Base-by-base conservation (phyloP, 805 yeast species). In the Ogataea paraovalis region DNA sequence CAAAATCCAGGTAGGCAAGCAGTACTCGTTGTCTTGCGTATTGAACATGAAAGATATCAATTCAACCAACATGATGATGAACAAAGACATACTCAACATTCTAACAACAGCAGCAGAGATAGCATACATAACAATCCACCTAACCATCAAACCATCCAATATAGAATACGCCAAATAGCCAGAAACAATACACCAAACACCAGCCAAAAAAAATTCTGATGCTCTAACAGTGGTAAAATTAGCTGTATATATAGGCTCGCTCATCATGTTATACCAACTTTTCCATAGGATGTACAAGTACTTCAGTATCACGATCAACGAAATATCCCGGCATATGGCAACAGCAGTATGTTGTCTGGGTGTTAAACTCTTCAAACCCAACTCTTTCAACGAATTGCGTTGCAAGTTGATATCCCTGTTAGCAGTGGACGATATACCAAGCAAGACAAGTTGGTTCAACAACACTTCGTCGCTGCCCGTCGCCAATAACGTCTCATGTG, bases 121-220 rank as follows among this genome's bases (percentile, higher is more conserved):
- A 48, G 90, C 85, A 65, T 92, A 92, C 39, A 85, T 88, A 39
- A 91, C 95, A 23, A 92, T 87, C 96, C 98, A 92, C 39, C 98
- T 74, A 25, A 89, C 85, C 84, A 91, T 88, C 41, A 92, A 71
- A 0, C 96, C 94, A 60, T 91, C 97, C 30, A 92, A 70, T 3
- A 88, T 87, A 1, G 90, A 82, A 65, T 83, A 89, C 8, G 95
- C 82, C 50, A 92, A 71, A 59, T 88, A 89, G 2, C 89, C 89
- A 1, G 96, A 80, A 9, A 92, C 98, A 4, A 86, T 60, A 63
- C 97, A 88, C 98, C 98, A 92, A n/a, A 92, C 64, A 0, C 91
- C 91, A 3, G 96, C 85, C 49, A 90, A 69, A 50, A 89, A 73
- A 56, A 84, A 85, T 61, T 90, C 97, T 0, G 91, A 80, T 0